A percentile compares a stretch with the other conserved stretches of the same genome.
phyloP scores from a whole-genome alignment of 192 early-diverging fungal species.

The Lobosporangium transversale region DNA sequence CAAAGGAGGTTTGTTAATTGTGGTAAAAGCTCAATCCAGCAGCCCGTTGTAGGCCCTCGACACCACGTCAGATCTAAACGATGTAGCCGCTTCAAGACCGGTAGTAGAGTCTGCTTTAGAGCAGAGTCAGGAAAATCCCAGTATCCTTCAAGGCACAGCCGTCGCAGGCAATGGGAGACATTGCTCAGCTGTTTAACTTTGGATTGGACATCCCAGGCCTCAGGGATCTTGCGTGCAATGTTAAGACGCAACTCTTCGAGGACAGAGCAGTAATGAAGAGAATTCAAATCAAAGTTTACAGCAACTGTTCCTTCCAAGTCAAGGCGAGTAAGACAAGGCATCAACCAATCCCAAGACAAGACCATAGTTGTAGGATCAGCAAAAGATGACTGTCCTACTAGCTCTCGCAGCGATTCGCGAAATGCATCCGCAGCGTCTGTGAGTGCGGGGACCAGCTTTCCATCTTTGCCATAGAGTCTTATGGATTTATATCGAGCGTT shows the following conservation, averaged over 20 bases:
- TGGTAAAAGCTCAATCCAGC: background rate
- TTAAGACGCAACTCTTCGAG: conserved; percentile 11
- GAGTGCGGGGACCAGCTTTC: conserved; percentile 7
- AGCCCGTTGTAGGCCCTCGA: background rate
- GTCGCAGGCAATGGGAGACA: background rate
- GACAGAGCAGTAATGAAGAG: conserved; percentile 1
- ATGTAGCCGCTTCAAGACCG: conserved; percentile 3
- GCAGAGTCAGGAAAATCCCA: background rate
- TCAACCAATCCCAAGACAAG: conserved; percentile 2
- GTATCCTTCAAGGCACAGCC: conserved; percentile 7
- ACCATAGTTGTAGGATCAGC: background rate
- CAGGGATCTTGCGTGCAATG: conserved; percentile 11
- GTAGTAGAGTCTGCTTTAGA: background rate
- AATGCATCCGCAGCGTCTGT: background rate
- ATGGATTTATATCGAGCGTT: background rate
- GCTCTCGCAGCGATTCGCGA: background rate
- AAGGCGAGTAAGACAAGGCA: conserved; percentile 9
- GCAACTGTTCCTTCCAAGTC: conserved; percentile 29
- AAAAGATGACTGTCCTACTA: conserved; percentile 7
- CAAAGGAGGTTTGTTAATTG: conserved; percentile 1
- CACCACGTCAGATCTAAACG: conserved; percentile 24
- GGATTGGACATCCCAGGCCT: background rate
- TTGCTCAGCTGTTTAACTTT: conserved; percentile 5
- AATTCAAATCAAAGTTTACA: conserved; percentile 10
- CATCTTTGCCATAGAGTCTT: conserved; percentile 8